Evolutionary conservation across 768 basidiomycete genomes (phyloP).

Genomic region (Pleurotus tuoliensis): DNA sequence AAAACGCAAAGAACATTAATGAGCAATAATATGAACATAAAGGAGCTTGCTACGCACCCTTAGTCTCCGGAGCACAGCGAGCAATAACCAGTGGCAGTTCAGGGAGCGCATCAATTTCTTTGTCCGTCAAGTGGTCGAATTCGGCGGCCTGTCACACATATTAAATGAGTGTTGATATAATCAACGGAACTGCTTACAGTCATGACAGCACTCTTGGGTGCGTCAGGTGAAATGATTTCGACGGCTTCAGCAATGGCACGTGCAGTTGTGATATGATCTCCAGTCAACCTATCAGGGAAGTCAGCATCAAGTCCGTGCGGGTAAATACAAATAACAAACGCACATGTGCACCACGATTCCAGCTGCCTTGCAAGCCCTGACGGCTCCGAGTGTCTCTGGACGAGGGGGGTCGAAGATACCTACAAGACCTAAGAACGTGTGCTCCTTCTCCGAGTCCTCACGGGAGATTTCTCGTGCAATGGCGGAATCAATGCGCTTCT

Average conservation of each 20-base stretch:
- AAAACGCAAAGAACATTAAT: background rate
- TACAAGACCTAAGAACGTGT: constrained; percentile 47
- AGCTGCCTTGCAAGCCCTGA: constrained; percentile 45
- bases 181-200: constrained; percentile 21
- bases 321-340: background rate
- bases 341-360: constrained; percentile 48
- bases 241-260: constrained; percentile 49
- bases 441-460: constrained; percentile 42
- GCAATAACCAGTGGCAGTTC: constrained; percentile 59
- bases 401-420: constrained; percentile 58
- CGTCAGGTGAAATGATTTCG: constrained; percentile 40
- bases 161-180: background rate
- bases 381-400: constrained; percentile 48
- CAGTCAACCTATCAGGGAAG: constrained; percentile 40
- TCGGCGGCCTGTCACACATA: constrained; percentile 27
- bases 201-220: constrained; percentile 35
- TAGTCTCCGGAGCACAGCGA: constrained; percentile 52
- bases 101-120: constrained; percentile 42
- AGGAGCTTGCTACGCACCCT: constrained; percentile 20
- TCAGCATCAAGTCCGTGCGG: background rate
- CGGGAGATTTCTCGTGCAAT: constrained; percentile 26
- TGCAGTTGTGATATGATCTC: constrained; percentile 51
- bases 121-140: constrained; percentile 51
- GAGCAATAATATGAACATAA: background rate
- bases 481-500: constrained; percentile 17